A percentile compares a stretch with the other conserved stretches of the same genome.
phyloP scores from a whole-genome alignment of 108 stramenopile genomes.

The Ochromonas danica region DNA sequence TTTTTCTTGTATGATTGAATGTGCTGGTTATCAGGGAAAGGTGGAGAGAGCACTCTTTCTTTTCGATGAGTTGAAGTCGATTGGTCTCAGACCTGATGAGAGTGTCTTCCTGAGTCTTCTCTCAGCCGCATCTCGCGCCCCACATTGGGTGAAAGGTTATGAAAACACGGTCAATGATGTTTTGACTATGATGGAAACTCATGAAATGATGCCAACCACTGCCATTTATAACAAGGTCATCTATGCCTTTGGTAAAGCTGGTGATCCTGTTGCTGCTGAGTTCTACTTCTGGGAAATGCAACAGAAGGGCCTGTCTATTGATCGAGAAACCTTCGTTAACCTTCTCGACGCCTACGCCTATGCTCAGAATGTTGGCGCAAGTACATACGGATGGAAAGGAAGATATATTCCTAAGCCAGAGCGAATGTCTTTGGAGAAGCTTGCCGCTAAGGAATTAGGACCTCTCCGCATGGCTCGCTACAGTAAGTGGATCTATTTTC shows the following conservation, averaged over 20 bases:
- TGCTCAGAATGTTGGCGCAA: neutral
- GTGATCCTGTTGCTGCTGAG: constrained; percentile 27
- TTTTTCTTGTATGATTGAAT: neutral
- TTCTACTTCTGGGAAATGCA: constrained; percentile 35
- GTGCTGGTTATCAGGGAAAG: neutral
- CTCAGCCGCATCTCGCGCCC: neutral
- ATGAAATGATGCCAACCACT: neutral
- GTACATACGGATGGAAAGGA: neutral
- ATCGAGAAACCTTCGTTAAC: neutral
- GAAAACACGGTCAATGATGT: constrained; percentile 24
- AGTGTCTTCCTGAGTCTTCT: neutral
- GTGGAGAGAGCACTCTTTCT: constrained; percentile 5
- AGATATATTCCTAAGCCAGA: neutral
- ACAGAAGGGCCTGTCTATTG: neutral
- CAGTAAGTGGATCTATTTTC: neutral
- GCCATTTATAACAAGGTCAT: constrained; percentile 13
- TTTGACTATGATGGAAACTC: constrained; percentile 4
- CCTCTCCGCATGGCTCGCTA: neutral
- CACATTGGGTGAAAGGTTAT: constrained; percentile 25
- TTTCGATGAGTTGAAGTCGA: constrained; percentile 10
- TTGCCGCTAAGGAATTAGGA: neutral
- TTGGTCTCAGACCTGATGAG: neutral
- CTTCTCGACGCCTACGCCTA: neutral
- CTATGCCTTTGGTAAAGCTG: constrained; percentile 4
- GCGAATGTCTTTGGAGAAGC: neutral